Evolutionary conservation across 1,284 basidiomycete genomes (phyloP), one percentile per base, ranked within the genome.

Genomic region (Rhodotorula sp.): DNA sequence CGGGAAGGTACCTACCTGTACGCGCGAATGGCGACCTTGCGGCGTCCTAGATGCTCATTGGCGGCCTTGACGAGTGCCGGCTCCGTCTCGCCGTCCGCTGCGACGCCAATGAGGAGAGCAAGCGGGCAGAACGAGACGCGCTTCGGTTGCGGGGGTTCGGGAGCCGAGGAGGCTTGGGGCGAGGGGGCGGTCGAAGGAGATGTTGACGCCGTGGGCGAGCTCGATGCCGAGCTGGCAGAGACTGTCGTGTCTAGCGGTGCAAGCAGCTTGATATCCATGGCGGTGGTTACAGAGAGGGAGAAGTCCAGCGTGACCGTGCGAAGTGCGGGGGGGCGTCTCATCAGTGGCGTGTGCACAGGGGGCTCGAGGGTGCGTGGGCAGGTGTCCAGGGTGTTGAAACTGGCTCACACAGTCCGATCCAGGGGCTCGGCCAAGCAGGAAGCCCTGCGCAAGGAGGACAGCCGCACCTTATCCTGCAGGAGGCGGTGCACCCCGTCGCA

Each of bases 81-180:
- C 27, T 69, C 67, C 1, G 62, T 27, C 56, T 74, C 67, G 4
- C 69, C 69, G 17, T 69, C 69, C 22, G 60, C 60, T 1, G 72
- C 69, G 7, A 56, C 57, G 17, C 29, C 44, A 17, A 69, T 71
- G 44, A 66, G 51, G 19, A 69, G 51, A 0, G 72, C 69, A 51
- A 66, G 29, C n/a, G 69, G 61, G 44, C 57, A 69, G 55, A 74
- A 74, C 39, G 64, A 61, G 34, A 74, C 72, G 22, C 51, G 54
- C 48, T 55, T 63, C 19, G 8, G 12, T n/a, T 29, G 32, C 25
- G 44, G 17, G 8, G 44, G 27, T 9, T 1, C 15, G 41, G 44
- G 29, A 4, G 19, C 29, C 46, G 34, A 17, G 44, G n/a, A 19
- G 46, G 34, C 34, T 32, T 12, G 46, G 21, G 5, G 25, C 27